phyloP scores from a whole-genome alignment of 768 basidiomycete genomes.

The Boletus subparvulus region DNA sequence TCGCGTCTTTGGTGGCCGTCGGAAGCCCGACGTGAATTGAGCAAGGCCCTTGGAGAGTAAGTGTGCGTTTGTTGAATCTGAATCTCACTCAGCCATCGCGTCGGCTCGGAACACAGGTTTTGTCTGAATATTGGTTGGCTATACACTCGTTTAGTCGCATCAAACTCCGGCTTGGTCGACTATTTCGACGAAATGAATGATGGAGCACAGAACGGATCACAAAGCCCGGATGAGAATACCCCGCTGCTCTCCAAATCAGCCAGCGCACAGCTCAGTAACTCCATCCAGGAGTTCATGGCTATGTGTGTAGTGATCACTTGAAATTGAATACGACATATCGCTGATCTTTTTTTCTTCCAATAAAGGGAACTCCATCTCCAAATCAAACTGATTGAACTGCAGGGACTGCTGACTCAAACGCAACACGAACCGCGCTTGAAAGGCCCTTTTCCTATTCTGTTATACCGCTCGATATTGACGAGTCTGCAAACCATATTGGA shows the following conservation, averaged over 20 bases:
- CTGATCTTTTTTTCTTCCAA: slow-evolving; percentile 3
- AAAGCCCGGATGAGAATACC: slow-evolving; percentile 30
- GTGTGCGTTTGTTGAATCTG: slow-evolving; percentile 16
- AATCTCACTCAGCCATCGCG: neutral
- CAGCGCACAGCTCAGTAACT: slow-evolving; percentile 51
- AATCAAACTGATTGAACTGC: slow-evolving; percentile 82
- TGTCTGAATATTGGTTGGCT: slow-evolving; percentile 93
- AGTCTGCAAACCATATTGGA: slow-evolving; percentile 86
- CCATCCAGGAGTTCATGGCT: slow-evolving; percentile 86
- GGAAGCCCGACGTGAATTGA: slow-evolving; percentile 86
- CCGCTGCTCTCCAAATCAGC: slow-evolving; percentile 36
- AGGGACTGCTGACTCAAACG: slow-evolving; percentile 82
- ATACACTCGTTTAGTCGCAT: slow-evolving; percentile 87
- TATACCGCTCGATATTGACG: slow-evolving; percentile 82
- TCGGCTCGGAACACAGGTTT: slow-evolving; percentile 52
- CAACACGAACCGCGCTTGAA: slow-evolving; percentile 93
- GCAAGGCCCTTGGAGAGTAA: slow-evolving; percentile 84
- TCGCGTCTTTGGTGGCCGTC: slow-evolving; percentile 95
- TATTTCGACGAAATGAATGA: slow-evolving; percentile 28
- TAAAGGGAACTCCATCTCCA: slow-evolving; percentile 93
- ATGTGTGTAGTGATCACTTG: slow-evolving; percentile 54
- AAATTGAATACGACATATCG: neutral
- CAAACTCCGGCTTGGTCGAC: slow-evolving; percentile 73
- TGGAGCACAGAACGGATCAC: neutral
- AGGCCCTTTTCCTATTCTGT: slow-evolving; percentile 85